Evolutionary conservation across 1,139 yeast species (phyloP).

Genomic region (Kodamaea alishanica): DNA sequence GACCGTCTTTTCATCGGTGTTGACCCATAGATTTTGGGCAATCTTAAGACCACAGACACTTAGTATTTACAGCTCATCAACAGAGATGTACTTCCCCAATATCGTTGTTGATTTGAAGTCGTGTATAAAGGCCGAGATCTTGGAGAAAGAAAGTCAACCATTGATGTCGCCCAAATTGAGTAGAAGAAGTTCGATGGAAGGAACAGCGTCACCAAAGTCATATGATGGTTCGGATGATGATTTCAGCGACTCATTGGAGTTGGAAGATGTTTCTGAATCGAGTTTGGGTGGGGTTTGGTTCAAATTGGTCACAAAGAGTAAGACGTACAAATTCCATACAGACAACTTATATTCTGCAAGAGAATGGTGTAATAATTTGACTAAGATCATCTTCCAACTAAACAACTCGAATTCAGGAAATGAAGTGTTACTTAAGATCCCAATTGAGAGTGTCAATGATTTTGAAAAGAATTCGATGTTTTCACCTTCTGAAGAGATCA

Average conservation of each 20-base stretch:
- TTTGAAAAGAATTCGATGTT: constrained; percentile 39
- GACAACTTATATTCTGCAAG: constrained; percentile 72
- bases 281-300: constrained; percentile 46
- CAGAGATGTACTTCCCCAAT: constrained; percentile 79
- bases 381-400: constrained; percentile 64
- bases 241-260: not conserved
- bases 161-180: too few species aligned
- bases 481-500: constrained; percentile 3
- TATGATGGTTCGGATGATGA: constrained; percentile 20
- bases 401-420: constrained; percentile 66
- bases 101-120: constrained; percentile 68
- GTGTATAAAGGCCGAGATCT: constrained; percentile 58
- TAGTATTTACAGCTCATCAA: constrained; percentile 64
- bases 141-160: constrained; percentile 23
- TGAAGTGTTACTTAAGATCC: constrained; percentile 74
- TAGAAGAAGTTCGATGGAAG: constrained; percentile 3
- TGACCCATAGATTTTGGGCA: constrained; percentile 63
- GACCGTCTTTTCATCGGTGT: constrained; percentile 31
- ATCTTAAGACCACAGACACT: constrained; percentile 67
- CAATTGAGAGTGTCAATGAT: constrained; percentile 64
- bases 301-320: constrained; percentile 52
- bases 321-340: constrained; percentile 63
- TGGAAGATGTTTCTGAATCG: constrained; percentile 28
- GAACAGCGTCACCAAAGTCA: constrained; percentile 15
- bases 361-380: constrained; percentile 73